Evolutionary conservation across 345 rosid genomes (phyloP), one percentile per base, ranked within the genome.

Genomic region (Boechera retrofracta): DNA sequence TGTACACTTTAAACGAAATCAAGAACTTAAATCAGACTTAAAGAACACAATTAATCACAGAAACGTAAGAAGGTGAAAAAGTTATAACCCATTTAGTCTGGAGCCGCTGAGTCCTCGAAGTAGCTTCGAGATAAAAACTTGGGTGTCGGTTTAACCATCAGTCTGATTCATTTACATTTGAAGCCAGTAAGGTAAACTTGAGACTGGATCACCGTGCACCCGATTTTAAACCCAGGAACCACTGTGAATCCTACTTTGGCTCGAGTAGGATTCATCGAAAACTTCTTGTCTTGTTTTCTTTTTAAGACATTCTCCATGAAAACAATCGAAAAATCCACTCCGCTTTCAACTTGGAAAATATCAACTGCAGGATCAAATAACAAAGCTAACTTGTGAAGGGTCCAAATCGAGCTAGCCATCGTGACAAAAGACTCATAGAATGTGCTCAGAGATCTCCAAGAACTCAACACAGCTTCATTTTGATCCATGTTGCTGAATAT

Each of bases 391-490:
- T 87, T 86, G 41, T 89, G 97, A 73, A 95, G 87, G 3, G 81
- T 81, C 98, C 97, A 95, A 41, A 89, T 56, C 0, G 98, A 87
- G 83, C 93, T 91, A 66, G 98, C 91, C 98, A 95, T 88, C 18
- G 73, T 75, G 5, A 95, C 93, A 80, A 91, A 92, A 11, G 93
- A 91, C 80, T 86, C 92, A 10, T 87, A 91, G 73, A 95, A 92
- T 16, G 76, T 69, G 44, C 88, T 69, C 56, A 92, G 45, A 0
- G 97, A 95, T 74, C 91, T 83, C 99, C 99, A 95, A 4, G 98
- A 91, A 79, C 70, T 91, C 86, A 95, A 59, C 55, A 91, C 90
- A 57, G 71, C 90, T 82, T 91, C 94, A 36, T 81, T 86, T 8
- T 61, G 75, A 39, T 95, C 98, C 82, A 88, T 87, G 45, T 87